Evolutionary conservation across 2,329 filamentous ascomycete genomes (phyloP), one percentile per base, ranked within the genome.

Genomic region (Mollisiaceae sp.): DNA sequence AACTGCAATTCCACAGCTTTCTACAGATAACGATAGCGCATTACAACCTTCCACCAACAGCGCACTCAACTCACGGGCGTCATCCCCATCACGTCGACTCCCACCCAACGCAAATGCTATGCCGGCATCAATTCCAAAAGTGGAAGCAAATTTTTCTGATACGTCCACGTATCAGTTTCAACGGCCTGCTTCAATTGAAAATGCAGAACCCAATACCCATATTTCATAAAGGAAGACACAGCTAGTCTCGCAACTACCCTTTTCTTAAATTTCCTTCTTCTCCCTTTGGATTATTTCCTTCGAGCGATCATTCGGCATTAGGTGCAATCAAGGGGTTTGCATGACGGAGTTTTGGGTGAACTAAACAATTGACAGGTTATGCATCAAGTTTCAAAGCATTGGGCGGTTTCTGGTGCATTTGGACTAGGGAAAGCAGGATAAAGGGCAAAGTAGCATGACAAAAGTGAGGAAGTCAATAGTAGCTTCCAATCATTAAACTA

Each of bases 111-210:
- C 63, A 35, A 71, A 71, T 65, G 59, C 68, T 3, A 72, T 70
- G 67, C 68, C 70, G 32, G 65, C 64, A 38, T 60, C 67, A 20
- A 65, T 73, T 41, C 65, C 59, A 38, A 66, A 60, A 24, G 60
- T 69, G 14, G 64, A 70, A 4, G 63, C 68, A 8, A 71, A 71
- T 60, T 65, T 68, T 57, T 55, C 71, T 12, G 85, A 86, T 71
- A 83, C 85, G 9, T 79, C 35, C 84, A 83, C 80, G 86, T 55
- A 83, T 86, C 71, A 81, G 80, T 39, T 84, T 79, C 64, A 78
- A 84, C 36, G 80, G 79, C 59, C 59, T 22, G 56, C 59, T 2
- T 47, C 66, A 8, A 27, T 63, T 14, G 63, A 70, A 55, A 68
- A 71, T 60, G 45, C 45, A n/a, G 61, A 62, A 8, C 62, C 43